Evolutionary conservation across 805 yeast genomes (phyloP).

Genomic region (Metschnikowia aberdeeniae): DNA sequence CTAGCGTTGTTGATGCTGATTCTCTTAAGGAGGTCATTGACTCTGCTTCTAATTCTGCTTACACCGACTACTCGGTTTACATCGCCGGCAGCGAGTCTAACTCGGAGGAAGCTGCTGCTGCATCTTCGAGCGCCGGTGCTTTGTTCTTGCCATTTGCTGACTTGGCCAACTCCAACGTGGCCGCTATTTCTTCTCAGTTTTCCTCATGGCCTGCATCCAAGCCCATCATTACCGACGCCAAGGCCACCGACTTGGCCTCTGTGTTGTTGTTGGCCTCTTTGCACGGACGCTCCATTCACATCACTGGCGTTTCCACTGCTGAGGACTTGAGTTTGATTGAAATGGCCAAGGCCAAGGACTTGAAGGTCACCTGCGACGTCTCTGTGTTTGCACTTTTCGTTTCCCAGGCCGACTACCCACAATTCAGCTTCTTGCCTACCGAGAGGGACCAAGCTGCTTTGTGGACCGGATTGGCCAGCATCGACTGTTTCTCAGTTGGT

Average conservation of each 20-base stretch:
- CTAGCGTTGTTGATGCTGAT: conserved; percentile 59
- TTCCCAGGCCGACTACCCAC: conserved; percentile 66
- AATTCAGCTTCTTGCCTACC: conserved; percentile 72
- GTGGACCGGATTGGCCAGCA: conserved; percentile 67
- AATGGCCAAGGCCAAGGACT: conserved; percentile 78
- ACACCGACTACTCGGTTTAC: conserved; percentile 77
- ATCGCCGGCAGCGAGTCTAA: conserved; percentile 79
- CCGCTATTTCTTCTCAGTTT: conserved; percentile 76
- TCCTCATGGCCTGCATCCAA: conserved; percentile 79
- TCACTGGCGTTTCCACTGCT: conserved; percentile 76
- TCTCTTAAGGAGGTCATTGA: conserved; percentile 64
- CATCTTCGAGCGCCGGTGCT: conserved; percentile 67
- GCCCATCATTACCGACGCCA: conserved; percentile 89
- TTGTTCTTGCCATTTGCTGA: conserved; percentile 78
- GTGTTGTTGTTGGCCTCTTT: conserved; percentile 84
- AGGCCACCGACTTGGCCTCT: conserved; percentile 89
- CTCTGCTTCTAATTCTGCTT: conserved; percentile 54
- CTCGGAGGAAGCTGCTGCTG: conserved; percentile 55
- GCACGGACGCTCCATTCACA: conserved; percentile 79
- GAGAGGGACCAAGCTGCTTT: conserved; percentile 74
- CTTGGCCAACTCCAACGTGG: conserved; percentile 61
- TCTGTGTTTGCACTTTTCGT: conserved; percentile 75
- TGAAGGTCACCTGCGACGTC: conserved; percentile 87
- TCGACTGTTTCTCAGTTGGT: conserved; percentile 89
- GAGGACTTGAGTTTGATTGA: conserved; percentile 80